Evolutionary conservation across 2,329 filamentous ascomycete genomes (phyloP).

Genomic region (Epichloe elymi): DNA sequence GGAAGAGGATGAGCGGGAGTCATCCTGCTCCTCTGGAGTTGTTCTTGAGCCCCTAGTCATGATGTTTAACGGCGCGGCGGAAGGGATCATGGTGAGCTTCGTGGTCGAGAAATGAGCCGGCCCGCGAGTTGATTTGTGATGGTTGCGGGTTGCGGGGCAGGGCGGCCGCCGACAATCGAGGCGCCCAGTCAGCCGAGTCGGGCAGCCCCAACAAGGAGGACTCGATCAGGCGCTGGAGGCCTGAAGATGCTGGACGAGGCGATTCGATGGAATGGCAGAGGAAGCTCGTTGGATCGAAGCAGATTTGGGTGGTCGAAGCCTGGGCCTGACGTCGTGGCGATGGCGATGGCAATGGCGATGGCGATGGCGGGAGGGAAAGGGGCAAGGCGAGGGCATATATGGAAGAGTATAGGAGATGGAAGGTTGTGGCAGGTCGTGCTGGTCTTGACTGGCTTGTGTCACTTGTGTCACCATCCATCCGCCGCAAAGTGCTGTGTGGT

Average conservation of each 20-base stretch:
- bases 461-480: too few relatives aligned
- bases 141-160: not conserved
- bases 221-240: not conserved
- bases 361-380: not conserved
- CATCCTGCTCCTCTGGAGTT: conserved; percentile 27
- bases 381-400: too few relatives aligned
- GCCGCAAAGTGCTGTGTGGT: not conserved
- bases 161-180: not conserved
- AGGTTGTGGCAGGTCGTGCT: not conserved
- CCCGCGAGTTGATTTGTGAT: not conserved
- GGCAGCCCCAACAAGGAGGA: not conserved
- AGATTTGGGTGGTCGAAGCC: not conserved
- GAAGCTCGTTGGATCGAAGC: not conserved
- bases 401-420: not conserved
- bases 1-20: conserved; percentile 50
- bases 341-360: not conserved
- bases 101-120: not conserved
- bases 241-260: not conserved
- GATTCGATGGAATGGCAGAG: not conserved
- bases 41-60: conserved; percentile 11
- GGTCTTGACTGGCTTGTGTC: too few relatives aligned
- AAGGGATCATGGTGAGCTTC: conserved; percentile 7
- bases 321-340: not conserved
- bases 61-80: conserved; percentile 7
- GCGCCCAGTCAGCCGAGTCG: conserved; percentile 5